phyloP scores from a whole-genome alignment of 169 alveolate genomes.

The Plasmodium coatneyi region DNA sequence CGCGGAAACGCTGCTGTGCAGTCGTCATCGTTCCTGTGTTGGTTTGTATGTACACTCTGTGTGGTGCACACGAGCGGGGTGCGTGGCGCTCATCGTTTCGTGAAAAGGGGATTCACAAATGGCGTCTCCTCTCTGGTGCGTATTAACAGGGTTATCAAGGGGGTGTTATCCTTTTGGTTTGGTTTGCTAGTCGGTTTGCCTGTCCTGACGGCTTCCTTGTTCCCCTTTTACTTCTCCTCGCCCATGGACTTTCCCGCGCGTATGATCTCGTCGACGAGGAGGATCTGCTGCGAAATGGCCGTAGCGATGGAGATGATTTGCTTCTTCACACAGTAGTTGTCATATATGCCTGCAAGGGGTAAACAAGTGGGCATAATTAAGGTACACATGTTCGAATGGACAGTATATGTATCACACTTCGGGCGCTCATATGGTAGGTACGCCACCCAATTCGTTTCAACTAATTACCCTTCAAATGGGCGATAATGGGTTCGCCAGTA shows the following conservation, averaged over 20 bases:
- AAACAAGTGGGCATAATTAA: not conserved
- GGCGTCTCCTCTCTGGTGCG: not conserved
- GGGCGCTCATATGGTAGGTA: not conserved
- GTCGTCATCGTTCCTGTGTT: not conserved
- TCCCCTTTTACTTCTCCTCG: conserved; percentile 19
- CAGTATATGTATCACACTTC: not conserved
- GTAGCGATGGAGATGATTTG: conserved; percentile 97
- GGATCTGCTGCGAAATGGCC: conserved; percentile 97
- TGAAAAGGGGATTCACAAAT: not conserved
- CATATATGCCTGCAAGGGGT: conserved; percentile 90
- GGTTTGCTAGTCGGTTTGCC: too few species aligned
- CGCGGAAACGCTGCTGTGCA: not conserved
- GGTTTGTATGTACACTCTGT: not conserved
- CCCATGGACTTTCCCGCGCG: conserved; percentile 98
- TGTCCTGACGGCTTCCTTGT: too few species aligned
- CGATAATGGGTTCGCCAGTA: conserved; percentile 94
- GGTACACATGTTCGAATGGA: not conserved
- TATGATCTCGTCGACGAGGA: conserved; percentile 97
- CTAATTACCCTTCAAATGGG: conserved; percentile 90
- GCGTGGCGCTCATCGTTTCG: not conserved
- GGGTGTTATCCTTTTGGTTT: not conserved
- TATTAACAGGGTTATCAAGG: not conserved
- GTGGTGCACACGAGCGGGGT: not conserved
- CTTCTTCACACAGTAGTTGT: conserved; percentile 96
- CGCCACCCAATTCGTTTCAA: not conserved